Conservation (phyloP, 352 stramenopile species). For the Phytopythium cucurbitacearum region DNA sequence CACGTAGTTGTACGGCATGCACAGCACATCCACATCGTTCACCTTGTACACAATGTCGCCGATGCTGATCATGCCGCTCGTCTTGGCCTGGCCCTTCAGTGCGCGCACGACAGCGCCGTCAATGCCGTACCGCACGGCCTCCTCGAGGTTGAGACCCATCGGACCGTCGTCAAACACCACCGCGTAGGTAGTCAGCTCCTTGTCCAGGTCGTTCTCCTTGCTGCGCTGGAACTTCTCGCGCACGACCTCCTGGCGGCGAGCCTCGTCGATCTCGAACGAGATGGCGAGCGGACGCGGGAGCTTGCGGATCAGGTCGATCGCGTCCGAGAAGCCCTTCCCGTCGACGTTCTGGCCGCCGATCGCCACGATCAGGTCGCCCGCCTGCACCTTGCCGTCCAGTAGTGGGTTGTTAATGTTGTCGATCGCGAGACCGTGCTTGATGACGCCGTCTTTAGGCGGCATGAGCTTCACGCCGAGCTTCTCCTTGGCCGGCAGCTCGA, state of each 20-base stretch:
- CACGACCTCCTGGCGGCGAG: conserved; percentile 48
- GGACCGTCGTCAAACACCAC: conserved; percentile 83
- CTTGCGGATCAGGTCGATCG: conserved; percentile 83
- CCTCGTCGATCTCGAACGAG: conserved; percentile 78
- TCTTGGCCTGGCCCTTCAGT: conserved; percentile 81
- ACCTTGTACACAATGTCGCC: conserved; percentile 88
- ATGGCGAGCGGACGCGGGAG: conserved; percentile 74
- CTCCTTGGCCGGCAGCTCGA: conserved; percentile 79
- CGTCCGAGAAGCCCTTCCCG: conserved; percentile 76
- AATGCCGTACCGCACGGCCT: conserved; percentile 79
- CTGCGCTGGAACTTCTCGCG: conserved; percentile 48
- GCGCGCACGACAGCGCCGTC: conserved; percentile 76
- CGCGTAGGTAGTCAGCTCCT: conserved; percentile 74
- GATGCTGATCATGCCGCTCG: conserved; percentile 76
- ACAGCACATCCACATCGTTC: conserved; percentile 78
- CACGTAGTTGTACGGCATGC: conserved; percentile 82
- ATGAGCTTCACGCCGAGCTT: conserved; percentile 86
- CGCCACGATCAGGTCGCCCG: conserved; percentile 78
- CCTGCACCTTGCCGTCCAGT: conserved; percentile 77
- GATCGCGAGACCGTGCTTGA: conserved; percentile 76
- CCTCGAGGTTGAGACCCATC: conserved; percentile 84
- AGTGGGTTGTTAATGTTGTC: conserved; percentile 87
- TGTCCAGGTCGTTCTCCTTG: conserved; percentile 64
- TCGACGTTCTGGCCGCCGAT: conserved; percentile 77
- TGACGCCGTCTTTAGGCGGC: conserved; percentile 78